Percentiles rank a stretch among this genome's conserved stretches.
Conservation (phyloP, 2,329 filamentous ascomycete species). For the Ophiostoma quercus region DNA sequence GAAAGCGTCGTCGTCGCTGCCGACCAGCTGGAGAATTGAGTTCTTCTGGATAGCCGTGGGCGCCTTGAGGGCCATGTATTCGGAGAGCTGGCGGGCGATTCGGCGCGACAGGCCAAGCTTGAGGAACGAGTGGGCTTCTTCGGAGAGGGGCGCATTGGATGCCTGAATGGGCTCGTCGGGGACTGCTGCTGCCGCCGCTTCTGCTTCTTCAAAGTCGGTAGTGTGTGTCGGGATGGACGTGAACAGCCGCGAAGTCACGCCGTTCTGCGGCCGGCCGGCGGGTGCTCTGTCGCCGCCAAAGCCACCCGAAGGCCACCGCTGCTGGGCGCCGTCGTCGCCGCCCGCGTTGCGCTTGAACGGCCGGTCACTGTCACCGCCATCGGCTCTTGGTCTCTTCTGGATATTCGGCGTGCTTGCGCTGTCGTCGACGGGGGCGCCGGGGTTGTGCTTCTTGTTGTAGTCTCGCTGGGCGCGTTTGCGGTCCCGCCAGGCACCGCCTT, state of each 20-base stretch:
- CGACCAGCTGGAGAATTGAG: slow-evolving; percentile 73
- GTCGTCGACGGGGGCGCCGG: neutral
- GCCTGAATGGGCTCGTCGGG: slow-evolving; percentile 56
- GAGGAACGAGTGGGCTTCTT: slow-evolving; percentile 80
- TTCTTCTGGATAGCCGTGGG: slow-evolving; percentile 94
- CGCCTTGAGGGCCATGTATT: slow-evolving; percentile 81
- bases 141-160: slow-evolving; percentile 83
- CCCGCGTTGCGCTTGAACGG: slow-evolving; percentile 25
- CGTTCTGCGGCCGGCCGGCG: slow-evolving; percentile 22
- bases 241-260: slow-evolving; percentile 83
- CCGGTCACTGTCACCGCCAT: slow-evolving; percentile 17
- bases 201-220: slow-evolving; percentile 46
- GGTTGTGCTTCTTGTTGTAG: slow-evolving; percentile 33
- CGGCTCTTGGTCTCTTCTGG: slow-evolving; percentile 16
- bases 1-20: slow-evolving; percentile 82
- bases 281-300: slow-evolving; percentile 38
- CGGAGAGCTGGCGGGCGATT: slow-evolving; percentile 74
- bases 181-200: slow-evolving; percentile 32
- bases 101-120: slow-evolving; percentile 75
- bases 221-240: slow-evolving; percentile 77
- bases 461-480: slow-evolving; percentile 72
- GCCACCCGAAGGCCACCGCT: slow-evolving; percentile 16
- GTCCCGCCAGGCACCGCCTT: slow-evolving; percentile 90
- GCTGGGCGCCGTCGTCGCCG: neutral
- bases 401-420: slow-evolving; percentile 3